Conservation (phyloP, 352 stramenopile genomes). For the Phytophthora hybrid region DNA sequence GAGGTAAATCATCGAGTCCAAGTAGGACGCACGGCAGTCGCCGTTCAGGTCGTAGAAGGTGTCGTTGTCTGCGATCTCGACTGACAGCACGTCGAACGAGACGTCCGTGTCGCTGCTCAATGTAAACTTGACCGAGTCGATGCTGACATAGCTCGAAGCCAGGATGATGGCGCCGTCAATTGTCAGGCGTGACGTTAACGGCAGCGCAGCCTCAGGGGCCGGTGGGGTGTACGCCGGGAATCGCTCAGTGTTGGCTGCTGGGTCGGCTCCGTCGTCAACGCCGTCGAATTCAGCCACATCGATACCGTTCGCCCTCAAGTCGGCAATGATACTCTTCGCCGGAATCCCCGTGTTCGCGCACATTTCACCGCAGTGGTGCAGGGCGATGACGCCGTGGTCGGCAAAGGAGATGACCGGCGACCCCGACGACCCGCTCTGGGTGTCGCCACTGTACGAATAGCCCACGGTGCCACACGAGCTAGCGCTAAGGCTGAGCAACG, state of each 20-base stretch:
- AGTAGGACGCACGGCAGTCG: slow-evolving; percentile 67
- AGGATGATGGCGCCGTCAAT: slow-evolving; percentile 46
- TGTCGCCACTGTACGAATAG: slow-evolving; percentile 75
- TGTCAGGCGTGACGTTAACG: slow-evolving; percentile 30
- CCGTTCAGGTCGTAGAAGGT: slow-evolving; percentile 67
- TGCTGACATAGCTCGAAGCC: slow-evolving; percentile 40
- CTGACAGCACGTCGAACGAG: slow-evolving; percentile 64
- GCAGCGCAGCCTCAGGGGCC: slow-evolving; percentile 13
- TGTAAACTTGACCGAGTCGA: slow-evolving; percentile 65
- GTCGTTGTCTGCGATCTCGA: slow-evolving; percentile 66
- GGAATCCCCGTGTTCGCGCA: slow-evolving; percentile 71
- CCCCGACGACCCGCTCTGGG: slow-evolving; percentile 66
- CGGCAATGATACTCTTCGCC: slow-evolving; percentile 49
- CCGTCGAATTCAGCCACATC: slow-evolving; percentile 50
- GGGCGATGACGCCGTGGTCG: slow-evolving; percentile 67
- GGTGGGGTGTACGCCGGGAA: slow-evolving; percentile 54
- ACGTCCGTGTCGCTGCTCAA: slow-evolving; percentile 54
- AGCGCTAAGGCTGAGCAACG: slow-evolving; percentile 42
- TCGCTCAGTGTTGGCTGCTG: slow-evolving; percentile 33
- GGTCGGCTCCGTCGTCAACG: slow-evolving; percentile 36
- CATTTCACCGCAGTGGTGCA: slow-evolving; percentile 75
- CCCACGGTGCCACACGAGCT: slow-evolving; percentile 47
- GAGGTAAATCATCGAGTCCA: slow-evolving; percentile 71
- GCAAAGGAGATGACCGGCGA: slow-evolving; percentile 60
- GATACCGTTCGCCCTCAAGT: slow-evolving; percentile 44